Percentiles rank a stretch among this genome's conserved stretches.
Evolutionary conservation across 2,329 filamentous ascomycete genomes (phyloP).

Genomic region (Microsporum canis): DNA sequence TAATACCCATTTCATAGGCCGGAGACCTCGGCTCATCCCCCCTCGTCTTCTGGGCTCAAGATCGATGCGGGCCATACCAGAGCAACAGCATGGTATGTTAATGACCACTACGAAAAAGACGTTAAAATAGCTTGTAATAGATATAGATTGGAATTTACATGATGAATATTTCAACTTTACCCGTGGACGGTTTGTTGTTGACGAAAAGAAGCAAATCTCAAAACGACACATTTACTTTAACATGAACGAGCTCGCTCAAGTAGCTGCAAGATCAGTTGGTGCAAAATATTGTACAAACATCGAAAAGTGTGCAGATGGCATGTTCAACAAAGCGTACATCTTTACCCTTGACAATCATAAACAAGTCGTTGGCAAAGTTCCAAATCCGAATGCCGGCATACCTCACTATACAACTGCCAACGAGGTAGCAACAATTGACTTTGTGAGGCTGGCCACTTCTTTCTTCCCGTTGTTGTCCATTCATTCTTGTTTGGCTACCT

Average conservation of each 20-base stretch:
- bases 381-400: slow-evolving; percentile 11
- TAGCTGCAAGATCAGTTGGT: slow-evolving; percentile 22
- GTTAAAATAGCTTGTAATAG: not conserved
- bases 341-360: slow-evolving; percentile 13
- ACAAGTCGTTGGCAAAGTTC: slow-evolving; percentile 10
- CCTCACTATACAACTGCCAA: slow-evolving; percentile 20
- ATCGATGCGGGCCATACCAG: not conserved
- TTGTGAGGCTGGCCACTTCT: slow-evolving; percentile 9
- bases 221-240: slow-evolving; percentile 20
- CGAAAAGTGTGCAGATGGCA: slow-evolving; percentile 10
- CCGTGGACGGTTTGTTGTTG: slow-evolving; percentile 7
- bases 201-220: slow-evolving; percentile 6
- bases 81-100: not conserved
- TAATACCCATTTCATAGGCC: not conserved
- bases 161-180: slow-evolving; percentile 8
- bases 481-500: not conserved
- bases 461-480: not conserved
- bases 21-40: not conserved
- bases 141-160: not conserved
- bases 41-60: not conserved
- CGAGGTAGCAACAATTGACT: slow-evolving; percentile 31
- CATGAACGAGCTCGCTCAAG: slow-evolving; percentile 23
- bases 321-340: slow-evolving; percentile 17
- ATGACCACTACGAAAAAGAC: not conserved
- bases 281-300: slow-evolving; percentile 13